A percentile compares a stretch with the other conserved stretches of the same genome.
Conservation (phyloP, 371 early-diverging fungal species). For the Mucor saturninus region DNA sequence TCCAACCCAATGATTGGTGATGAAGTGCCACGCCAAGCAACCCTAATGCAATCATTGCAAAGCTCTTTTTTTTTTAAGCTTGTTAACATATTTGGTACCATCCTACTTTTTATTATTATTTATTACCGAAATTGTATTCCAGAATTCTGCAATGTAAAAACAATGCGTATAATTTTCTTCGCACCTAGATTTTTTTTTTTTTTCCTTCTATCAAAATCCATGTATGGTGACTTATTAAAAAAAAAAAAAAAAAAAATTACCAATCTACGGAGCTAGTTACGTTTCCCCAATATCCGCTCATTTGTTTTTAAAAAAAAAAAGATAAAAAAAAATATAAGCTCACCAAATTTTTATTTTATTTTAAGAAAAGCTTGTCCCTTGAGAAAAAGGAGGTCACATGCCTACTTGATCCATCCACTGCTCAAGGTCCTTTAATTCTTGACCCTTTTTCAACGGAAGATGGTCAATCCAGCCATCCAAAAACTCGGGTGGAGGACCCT, state of each 20-base stretch:
- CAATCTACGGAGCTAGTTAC: conserved; percentile 51
- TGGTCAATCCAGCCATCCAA: conserved; percentile 38
- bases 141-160: conserved; percentile 45
- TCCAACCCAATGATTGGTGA: conserved; percentile 42
- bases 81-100: neutral
- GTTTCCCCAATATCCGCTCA: conserved; percentile 43
- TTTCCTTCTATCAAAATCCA: neutral
- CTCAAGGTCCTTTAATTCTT: conserved; percentile 15
- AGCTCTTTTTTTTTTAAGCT: conserved; percentile 28
- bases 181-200: conserved; percentile 12
- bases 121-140: conserved; percentile 49
- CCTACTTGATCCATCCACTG: conserved; percentile 41
- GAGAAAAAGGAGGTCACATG: conserved; percentile 14
- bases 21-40: conserved; percentile 38
- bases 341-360: neutral
- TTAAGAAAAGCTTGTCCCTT: neutral
- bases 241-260: conserved; percentile 28
- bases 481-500: conserved; percentile 24
- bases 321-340: conserved; percentile 4
- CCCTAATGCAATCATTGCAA: conserved; percentile 49
- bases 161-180: conserved; percentile 43
- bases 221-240: neutral
- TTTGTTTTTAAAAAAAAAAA: neutral
- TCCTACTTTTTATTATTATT: neutral
- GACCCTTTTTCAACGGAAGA: neutral